Evolutionary conservation across 1,139 yeast species (phyloP).

Genomic region (Saccharomycopsis hybrid): DNA sequence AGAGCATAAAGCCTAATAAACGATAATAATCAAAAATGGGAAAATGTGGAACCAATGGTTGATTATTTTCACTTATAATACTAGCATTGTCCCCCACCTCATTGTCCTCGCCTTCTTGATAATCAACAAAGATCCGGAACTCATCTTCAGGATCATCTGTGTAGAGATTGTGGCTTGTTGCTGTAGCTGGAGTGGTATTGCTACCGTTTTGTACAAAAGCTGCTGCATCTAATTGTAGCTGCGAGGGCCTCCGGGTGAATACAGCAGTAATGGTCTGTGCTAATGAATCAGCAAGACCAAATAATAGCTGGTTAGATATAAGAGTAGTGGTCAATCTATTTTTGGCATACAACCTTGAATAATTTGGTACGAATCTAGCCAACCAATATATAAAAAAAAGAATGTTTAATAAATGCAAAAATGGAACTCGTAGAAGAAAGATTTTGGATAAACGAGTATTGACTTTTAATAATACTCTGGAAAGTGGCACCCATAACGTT

Average conservation of each 20-base stretch:
- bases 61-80: constrained; percentile 19
- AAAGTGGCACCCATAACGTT: too few relatives aligned
- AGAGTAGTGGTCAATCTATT: constrained; percentile 72
- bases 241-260: background rate
- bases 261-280: constrained; percentile 65
- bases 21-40: constrained; percentile 56
- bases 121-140: constrained; percentile 29
- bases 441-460: constrained; percentile 22
- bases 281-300: constrained; percentile 82
- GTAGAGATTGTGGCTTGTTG: background rate
- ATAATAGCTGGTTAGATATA: constrained; percentile 73
- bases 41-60: constrained; percentile 27
- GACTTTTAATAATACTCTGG: too few relatives aligned
- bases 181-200: background rate
- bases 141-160: constrained; percentile 17
- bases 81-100: constrained; percentile 29
- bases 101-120: constrained; percentile 22
- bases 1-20: constrained; percentile 71
- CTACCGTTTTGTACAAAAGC: background rate
- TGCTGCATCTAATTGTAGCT: background rate
- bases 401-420: constrained; percentile 49
- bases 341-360: constrained; percentile 57
- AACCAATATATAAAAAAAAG: constrained; percentile 43
- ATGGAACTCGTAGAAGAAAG: constrained; percentile 33
- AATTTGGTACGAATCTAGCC: constrained; percentile 47